These are phyloP conservation scores for Crithidia expoeki DNA, from an alignment of 208 protist genomes.

Conservation along the genomic window DNA sequence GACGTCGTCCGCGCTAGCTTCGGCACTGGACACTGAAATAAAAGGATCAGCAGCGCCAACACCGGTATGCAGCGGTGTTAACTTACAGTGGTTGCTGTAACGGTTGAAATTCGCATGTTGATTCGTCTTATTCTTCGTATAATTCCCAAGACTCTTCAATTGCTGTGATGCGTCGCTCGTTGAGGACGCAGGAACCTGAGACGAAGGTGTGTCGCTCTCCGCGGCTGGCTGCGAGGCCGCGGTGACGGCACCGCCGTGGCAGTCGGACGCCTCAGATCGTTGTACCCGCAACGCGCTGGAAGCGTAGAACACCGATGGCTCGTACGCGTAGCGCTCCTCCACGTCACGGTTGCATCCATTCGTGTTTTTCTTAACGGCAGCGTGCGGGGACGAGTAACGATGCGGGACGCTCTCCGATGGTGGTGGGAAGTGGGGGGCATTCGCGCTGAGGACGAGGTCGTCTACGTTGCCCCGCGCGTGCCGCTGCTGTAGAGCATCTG, in stretches of 20 bases:
- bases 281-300: not conserved
- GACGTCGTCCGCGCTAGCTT: not conserved
- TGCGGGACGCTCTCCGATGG: not conserved
- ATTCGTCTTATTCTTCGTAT: too few species aligned
- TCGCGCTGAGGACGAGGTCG: not conserved
- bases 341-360: too few species aligned
- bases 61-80: not conserved
- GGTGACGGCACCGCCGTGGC: not conserved
- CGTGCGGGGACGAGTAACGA: constrained; percentile 6
- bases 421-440: not conserved
- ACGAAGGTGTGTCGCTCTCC: not conserved
- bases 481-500: constrained; percentile 7
- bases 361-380: not conserved
- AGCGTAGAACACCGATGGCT: not conserved
- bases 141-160: too few species aligned
- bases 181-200: not conserved
- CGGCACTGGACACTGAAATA: not conserved
- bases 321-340: not conserved
- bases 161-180: too few species aligned
- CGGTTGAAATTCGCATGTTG: too few species aligned
- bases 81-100: too few species aligned
- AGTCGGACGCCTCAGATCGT: not conserved
- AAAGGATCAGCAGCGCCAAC: not conserved
- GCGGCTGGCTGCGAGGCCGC: not conserved
- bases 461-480: not conserved